Base-by-base conservation (phyloP, 352 stramenopile genomes). In the Phytophthora idaei region DNA sequence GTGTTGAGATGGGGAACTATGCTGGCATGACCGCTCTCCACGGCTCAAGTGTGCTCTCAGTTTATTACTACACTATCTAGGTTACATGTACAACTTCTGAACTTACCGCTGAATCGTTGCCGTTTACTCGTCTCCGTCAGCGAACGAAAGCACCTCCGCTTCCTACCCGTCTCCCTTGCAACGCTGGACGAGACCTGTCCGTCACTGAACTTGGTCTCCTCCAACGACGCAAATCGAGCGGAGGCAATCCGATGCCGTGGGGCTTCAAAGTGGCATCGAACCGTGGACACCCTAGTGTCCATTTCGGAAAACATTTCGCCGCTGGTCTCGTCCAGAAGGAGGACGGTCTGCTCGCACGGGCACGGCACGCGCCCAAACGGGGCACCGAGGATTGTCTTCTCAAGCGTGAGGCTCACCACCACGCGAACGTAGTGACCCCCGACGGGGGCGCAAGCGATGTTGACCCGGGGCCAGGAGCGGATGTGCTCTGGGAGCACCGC, bases 331-430 rank as follows among this genome's bases (percentile, higher is more conserved):
- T 76, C 64, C 36, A 72, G n/a, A 39, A 76, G 32, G 57, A 63
- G 52, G n/a, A 77, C 77, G 21, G 48, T 79, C 29, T 89, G 50
- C 44, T 82, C 67, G 57, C 79, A 85, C 58, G 71, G 69, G 29
- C 37, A 49, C 11, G 53, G 29, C 17, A 48, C 17, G 47, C 53
- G 21, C 21, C 21, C 27, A 21, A 48, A 58, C 21, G 17, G 12
- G 27, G 25, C 29, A 11, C 73, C 73, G 34, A 72, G 9, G 17
- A 42, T 53, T 62, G 15, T 64, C 74, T 82, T 74, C 57, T 77
- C 77, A 5, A 90, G 74, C 41, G 73, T 83, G 10, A 86, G 64
- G 9, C 66, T 65, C 27, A 86, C 81, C 28, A 81, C 73, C 10
- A 74, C 71, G 21, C 71, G 71, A 17, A 90, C 71, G 42, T 76